Evolutionary conservation across 140 eudicot genomes (phyloP), one percentile per base, ranked within the genome.

Genomic region (Flaveria floridana): DNA sequence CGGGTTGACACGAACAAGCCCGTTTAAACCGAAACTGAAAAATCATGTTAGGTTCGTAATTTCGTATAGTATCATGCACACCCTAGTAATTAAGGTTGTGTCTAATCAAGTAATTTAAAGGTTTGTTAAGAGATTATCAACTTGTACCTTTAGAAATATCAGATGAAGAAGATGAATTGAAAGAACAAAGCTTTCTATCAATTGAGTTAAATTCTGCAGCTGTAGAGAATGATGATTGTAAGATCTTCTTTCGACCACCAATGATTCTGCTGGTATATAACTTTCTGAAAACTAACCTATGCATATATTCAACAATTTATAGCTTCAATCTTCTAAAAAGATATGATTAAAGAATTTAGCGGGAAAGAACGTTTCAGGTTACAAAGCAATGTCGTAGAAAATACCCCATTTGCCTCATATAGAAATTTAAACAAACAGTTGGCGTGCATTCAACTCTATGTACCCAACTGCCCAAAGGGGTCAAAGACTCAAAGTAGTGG

Each of bases 131-230:
- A 28, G 34, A 28, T 28, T 28, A 28, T 28, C 34, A 28, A 28
- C 12, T 41, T 23, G 37, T 75, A 76, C 67, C 80, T 76, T 76
- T 4, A n/a, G 50, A 67, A 76, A n/a, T 52, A 66, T 59, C 15
- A 20, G 73, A 58, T 0, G 68, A 41, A 58, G 78, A 42, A 2
- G 47, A 42, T 46, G 44, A 21, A 37, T 58, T 14, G 48, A 37
- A 11, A 44, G 1, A 34, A 42, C 0, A 44, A 30, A 62, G 52
- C 3, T 78, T 56, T 57, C 11, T 71, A 25, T 4, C 2, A 15
- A 18, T 12, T 16, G 75, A 46, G 7, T 28, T 58, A 7, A 47
- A 13, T 28, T 23, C 64, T 68, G 42, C 41, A 34, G 41, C 0
- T 58, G 56, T 34, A 34, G 20, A 37, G 7, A 78, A 23, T 21